These are phyloP conservation scores for Musa beccarii DNA, from an alignment of 176 grass and related monocot species.

Conservation along the genomic window DNA sequence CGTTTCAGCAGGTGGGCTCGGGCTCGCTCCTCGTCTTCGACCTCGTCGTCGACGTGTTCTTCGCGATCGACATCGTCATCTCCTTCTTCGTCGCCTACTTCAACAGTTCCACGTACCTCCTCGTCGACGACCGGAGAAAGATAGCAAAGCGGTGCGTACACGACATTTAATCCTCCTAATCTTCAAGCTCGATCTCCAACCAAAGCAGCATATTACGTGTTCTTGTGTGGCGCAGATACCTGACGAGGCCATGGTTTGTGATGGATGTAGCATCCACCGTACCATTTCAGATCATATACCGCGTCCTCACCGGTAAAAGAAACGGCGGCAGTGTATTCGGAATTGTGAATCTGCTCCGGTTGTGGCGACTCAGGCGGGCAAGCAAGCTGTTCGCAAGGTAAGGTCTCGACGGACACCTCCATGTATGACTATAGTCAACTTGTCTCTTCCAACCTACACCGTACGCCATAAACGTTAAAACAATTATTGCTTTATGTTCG, in stretches of 20 bases:
- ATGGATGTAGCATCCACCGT: slow-evolving; percentile 53
- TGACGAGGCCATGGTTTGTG: slow-evolving; percentile 28
- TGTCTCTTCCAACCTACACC: no score
- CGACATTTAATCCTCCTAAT: background rate
- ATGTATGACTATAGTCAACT: no score
- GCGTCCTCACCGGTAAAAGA: slow-evolving; percentile 17
- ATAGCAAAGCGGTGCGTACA: slow-evolving; percentile 28
- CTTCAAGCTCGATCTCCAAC: background rate
- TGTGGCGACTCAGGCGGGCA: slow-evolving; percentile 47
- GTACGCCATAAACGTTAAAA: no score
- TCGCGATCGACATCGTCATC: slow-evolving; percentile 36
- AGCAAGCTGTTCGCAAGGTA: slow-evolving; percentile 39
- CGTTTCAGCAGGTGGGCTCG: slow-evolving; percentile 21
- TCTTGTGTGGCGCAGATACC: slow-evolving; percentile 1
- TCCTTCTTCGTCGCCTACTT: slow-evolving; percentile 58
- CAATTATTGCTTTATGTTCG: no score
- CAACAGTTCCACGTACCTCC: slow-evolving; percentile 30
- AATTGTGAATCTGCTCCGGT: slow-evolving; percentile 37
- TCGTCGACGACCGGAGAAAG: slow-evolving; percentile 43
- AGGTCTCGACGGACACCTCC: background rate
- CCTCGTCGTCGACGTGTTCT: slow-evolving; percentile 48
- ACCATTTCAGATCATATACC: slow-evolving; percentile 39
- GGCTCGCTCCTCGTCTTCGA: slow-evolving; percentile 24
- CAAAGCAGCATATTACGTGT: background rate
- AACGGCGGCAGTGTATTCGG: slow-evolving; percentile 9